Evolutionary conservation across 768 basidiomycete species (phyloP).

Genomic region (Rhizopogon rudus): DNA sequence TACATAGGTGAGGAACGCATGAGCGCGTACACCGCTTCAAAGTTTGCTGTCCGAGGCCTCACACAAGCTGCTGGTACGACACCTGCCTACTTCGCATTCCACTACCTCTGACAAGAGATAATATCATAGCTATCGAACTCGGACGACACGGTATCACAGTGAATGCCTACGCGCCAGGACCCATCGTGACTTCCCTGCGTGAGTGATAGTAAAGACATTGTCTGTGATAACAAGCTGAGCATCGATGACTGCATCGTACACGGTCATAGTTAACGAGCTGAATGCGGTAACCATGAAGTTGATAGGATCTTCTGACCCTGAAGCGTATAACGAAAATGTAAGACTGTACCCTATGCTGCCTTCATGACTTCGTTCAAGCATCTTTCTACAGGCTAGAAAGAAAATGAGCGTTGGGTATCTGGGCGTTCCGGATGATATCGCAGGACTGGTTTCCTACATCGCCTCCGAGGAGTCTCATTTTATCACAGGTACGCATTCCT

Average conservation of each 20-base stretch:
- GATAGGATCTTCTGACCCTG: background rate
- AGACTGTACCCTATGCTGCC: background rate
- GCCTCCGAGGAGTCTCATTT: slow-evolving; percentile 23
- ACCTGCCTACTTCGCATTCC: background rate
- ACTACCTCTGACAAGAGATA: background rate
- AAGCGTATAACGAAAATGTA: background rate
- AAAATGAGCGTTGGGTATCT: slow-evolving; percentile 2
- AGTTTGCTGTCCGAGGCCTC: slow-evolving; percentile 26
- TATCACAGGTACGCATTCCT: slow-evolving; percentile 19
- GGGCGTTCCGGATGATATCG: slow-evolving; percentile 17
- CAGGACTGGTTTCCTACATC: slow-evolving; percentile 22
- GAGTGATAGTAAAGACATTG: background rate
- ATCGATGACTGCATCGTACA: too few relatives aligned
- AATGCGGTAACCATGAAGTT: slow-evolving; percentile 1
- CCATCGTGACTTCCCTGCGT: slow-evolving; percentile 21
- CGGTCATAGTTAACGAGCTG: background rate
- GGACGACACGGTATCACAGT: slow-evolving; percentile 20
- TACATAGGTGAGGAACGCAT: background rate
- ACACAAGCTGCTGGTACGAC: slow-evolving; percentile 18
- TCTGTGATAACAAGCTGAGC: background rate
- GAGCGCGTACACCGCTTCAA: slow-evolving; percentile 23
- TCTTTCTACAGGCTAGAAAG: background rate
- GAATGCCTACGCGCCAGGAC: slow-evolving; percentile 25
- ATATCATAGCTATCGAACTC: slow-evolving; percentile 20
- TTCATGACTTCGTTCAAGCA: background rate